Evolutionary conservation across 768 basidiomycete genomes (phyloP), one percentile per base, ranked within the genome.

Genomic region (Bullera alba): DNA sequence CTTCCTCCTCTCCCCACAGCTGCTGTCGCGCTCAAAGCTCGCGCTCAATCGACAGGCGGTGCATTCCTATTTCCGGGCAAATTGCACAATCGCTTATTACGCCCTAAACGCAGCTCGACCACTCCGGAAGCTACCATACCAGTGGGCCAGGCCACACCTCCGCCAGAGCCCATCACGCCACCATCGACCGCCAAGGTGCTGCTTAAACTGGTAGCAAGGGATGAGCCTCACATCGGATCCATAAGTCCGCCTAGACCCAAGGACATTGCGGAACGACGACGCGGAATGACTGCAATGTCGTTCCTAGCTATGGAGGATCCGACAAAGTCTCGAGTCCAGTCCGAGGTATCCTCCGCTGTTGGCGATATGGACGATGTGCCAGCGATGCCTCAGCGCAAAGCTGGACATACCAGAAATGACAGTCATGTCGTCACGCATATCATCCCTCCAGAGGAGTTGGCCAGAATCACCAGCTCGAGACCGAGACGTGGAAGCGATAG

Each of bases 221-320:
- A 43, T 12, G 42, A 43, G 28, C 42, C 42, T 6, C 26, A 14
- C 12, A 6, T 26, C 21, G 42, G 10, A 26, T 14, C 21, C n/a
- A n/a, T n/a, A n/a, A n/a, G n/a, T 7, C 23, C 23, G 22, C 42
- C 10, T 12, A 6, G 23, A 10, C 23, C 14, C 23, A 21, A 6
- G 12, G 42, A 25, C 12, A 43, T 14, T 6, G 42, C 42, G 42
- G 42, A 28, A 14, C 23, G 42, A 14, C 7, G 26, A 19, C 12
- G 21, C 12, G 42, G 42, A 14, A 26, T 43, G 42, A 26, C 42
- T 25, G 42, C 42, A 19, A 6, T 26, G 27, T 43, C 42, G 6
- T 43, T 43, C 28, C 21, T 28, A 14, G 21, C 42, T 14, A 28
- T 43, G 42, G 36, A 49, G 17, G 51, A 52, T 39, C 37, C 10